Evolutionary conservation across 163 green algal species (phyloP), one percentile per base, ranked within the genome.

Genomic region (Chlamydomonas reinhardtii): DNA sequence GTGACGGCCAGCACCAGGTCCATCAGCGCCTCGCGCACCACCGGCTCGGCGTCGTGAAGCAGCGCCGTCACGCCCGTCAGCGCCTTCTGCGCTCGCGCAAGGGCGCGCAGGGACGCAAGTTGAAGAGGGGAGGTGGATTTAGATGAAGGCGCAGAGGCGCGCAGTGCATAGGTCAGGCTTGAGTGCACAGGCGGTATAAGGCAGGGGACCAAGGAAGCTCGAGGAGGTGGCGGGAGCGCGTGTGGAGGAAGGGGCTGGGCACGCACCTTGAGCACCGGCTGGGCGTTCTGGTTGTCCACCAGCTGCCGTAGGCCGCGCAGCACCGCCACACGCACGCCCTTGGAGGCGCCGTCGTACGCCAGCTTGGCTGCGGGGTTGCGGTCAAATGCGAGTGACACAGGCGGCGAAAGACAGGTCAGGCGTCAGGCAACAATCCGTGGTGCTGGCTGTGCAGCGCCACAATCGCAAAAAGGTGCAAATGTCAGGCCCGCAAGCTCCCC

Each of bases 211-310:
- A 48, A 48, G 39, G 56, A 64, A 24, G 9, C 17, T 12, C 56
- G 56, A 2, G 20, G 17, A 64, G 56, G 17, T 22, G 56, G 56
- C 9, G 56, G 20, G 56, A 24, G 56, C n/a, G 56, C 56, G 2
- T 22, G 56, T 2, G 56, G 56, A 6, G 56, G 56, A 64, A 12
- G 31, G 59, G 59, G 59, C 9, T 6, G 59, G 8, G 19, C 24
- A 31, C 71, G 5, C 48, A 85, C 75, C 73, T 94, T 95, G 31
- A 97, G 92, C 73, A 97, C 90, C 0, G 95, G 94, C 74, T 96
- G 93, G 27, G 95, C 93, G 74, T 96, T 89, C 31, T 92, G 90
- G 78, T 95, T 95, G 82, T 96, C 91, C 34, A 96, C 86, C 82
- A 98, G 92, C 54, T 77, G 68, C 4, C 82, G 69, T 80, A 97